Conservation (phyloP, 2,329 filamentous ascomycete species). For the Rasamsonia emersonii region DNA sequence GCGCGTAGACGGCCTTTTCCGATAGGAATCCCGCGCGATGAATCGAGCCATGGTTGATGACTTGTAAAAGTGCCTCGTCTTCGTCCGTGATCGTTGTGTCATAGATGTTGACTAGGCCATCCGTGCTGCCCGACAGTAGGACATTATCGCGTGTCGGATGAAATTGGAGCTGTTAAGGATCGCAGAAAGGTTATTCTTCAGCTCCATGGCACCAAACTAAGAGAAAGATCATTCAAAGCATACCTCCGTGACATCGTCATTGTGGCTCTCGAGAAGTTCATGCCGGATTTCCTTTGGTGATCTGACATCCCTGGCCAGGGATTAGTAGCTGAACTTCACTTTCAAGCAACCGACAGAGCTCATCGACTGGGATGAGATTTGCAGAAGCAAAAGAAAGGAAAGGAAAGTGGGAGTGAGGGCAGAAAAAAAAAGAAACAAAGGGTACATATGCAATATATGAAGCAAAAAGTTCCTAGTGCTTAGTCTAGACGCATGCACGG, state of each 20-base stretch:
- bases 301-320: slow-evolving; percentile 34
- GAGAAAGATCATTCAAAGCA: too few relatives aligned
- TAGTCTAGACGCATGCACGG: too few relatives aligned
- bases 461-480: too few relatives aligned
- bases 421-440: too few relatives aligned
- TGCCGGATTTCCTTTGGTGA: slow-evolving; percentile 25
- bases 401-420: too few relatives aligned
- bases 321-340: slow-evolving; percentile 15
- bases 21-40: slow-evolving; percentile 54
- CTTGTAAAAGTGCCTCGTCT: slow-evolving; percentile 54
- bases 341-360: too few relatives aligned
- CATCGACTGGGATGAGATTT: too few relatives aligned
- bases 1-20: slow-evolving; percentile 44
- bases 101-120: slow-evolving; percentile 55
- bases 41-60: slow-evolving; percentile 55
- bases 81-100: slow-evolving; percentile 49
- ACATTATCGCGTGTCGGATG: slow-evolving; percentile 45
- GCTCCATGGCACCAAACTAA: slow-evolving; percentile 12
- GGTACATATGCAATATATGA: too few relatives aligned
- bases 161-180: slow-evolving; percentile 35
- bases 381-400: too few relatives aligned
- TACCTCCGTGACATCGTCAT: slow-evolving; percentile 53
- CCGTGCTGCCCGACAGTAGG: slow-evolving; percentile 54
- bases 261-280: slow-evolving; percentile 40
- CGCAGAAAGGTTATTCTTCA: neutral